Conservation (phyloP, 208 protist species). For the Acanthamoeba triangularis region DNA sequence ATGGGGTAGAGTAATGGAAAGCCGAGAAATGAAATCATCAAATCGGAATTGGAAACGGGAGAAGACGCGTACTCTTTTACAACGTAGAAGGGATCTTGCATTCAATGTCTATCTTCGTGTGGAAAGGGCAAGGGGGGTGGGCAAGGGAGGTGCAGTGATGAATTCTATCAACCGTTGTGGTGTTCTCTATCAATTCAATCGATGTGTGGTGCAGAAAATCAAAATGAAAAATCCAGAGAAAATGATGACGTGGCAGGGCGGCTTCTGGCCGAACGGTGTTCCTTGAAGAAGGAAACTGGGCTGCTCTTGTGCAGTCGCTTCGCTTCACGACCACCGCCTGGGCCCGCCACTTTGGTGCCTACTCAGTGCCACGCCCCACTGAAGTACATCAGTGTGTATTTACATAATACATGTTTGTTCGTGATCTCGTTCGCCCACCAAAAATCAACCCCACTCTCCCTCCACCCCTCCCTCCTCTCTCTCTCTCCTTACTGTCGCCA, state of each 20-base stretch:
- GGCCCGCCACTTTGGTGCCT: too few species aligned
- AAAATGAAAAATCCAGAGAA: too few species aligned
- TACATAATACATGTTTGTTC: constrained; percentile 28
- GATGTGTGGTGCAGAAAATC: too few species aligned
- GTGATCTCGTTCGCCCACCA: not conserved
- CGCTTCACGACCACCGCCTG: too few species aligned
- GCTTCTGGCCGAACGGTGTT: not conserved
- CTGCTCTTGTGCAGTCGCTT: not conserved
- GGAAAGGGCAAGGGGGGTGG: too few species aligned
- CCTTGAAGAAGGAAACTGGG: not conserved
- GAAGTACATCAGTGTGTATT: not conserved
- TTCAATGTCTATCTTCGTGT: not conserved
- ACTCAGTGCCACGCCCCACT: too few species aligned
- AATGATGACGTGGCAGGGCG: not conserved
- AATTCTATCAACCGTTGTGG: too few species aligned
- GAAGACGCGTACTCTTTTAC: constrained; percentile 10
- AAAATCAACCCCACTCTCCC: not conserved
- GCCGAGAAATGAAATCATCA: not conserved
- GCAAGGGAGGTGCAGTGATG: too few species aligned
- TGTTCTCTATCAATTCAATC: too few species aligned
- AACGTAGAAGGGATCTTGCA: constrained; percentile 67
- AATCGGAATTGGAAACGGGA: not conserved
- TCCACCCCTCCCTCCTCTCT: not conserved
- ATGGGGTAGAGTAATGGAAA: not conserved
- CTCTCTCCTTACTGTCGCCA: not conserved